Evolutionary conservation across 2,329 filamentous ascomycete species (phyloP), one percentile per base, ranked within the genome.

Genomic region (Diplodia corticola): DNA sequence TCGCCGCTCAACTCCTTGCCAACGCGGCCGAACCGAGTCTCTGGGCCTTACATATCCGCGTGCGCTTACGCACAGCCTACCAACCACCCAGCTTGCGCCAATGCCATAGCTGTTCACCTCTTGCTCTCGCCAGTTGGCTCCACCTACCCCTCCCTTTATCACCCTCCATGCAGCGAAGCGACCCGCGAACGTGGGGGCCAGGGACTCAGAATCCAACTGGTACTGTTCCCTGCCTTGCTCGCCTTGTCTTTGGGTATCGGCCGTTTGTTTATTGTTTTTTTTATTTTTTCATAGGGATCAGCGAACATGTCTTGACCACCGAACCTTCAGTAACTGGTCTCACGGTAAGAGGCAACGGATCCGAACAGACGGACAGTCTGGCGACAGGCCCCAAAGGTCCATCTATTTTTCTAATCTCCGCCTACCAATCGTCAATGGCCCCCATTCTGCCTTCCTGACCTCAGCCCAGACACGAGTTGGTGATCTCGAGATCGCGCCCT

Each of bases 21-120:
- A 61, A 35, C 40, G 40, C 57, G 57, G 57, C 57, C 57, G 57
- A 61, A 61, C 57, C 57, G 48, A 37, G 26, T 61, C 44, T 35
- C 44, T 28, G 57, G 57, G 57, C 57, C 57, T 61, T 61, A 61
- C 57, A 49, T 61, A 61, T 61, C 57, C 57, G 57, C 57, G 57
- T 61, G 57, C 40, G 57, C 57, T 61, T 46, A 61, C 57, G 57
- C 35, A 40, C 33, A 26, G 37, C 55, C 44, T 60, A 26, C 55
- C 55, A 30, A 44, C 35, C 55, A 48, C 37, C 9, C 53, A 55
- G 26, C 35, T 20, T 20, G 53, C 53, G 54, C 55, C 55, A 48
- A 40, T 24, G 37, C 35, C 24, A 26, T 44, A 44, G 54, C 35
- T 48, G 33, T 57, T 28, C 26, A 17, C 22, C 22, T 44, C 55